A percentile compares a stretch with the other conserved stretches of the same genome.
These are phyloP conservation scores for Russula vinacea DNA, from an alignment of 768 basidiomycete genomes.

Conservation along the genomic window DNA sequence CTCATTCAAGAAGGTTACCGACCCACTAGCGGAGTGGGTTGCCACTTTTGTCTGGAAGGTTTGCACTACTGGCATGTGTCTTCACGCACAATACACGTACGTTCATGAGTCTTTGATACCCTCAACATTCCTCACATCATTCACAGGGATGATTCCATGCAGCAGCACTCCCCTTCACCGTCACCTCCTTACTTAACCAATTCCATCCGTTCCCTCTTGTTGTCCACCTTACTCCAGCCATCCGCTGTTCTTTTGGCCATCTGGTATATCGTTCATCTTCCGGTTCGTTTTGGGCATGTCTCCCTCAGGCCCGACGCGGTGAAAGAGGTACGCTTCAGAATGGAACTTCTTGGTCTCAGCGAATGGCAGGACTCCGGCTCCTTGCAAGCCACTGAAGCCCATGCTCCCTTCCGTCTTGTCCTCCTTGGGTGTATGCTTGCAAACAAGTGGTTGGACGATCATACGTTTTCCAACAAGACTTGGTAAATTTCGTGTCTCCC, in stretches of 20 bases:
- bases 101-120: conserved; percentile 33
- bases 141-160: conserved; percentile 25
- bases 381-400: conserved; percentile 50
- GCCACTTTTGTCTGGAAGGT: conserved; percentile 79
- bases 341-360: conserved; percentile 49
- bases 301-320: conserved; percentile 49
- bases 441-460: conserved; percentile 87
- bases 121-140: conserved; percentile 3
- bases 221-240: conserved; percentile 78
- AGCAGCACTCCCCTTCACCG: conserved; percentile 47
- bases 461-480: conserved; percentile 87
- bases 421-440: conserved; percentile 82
- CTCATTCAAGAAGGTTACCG: conserved; percentile 68
- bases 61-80: conserved; percentile 66
- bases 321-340: conserved; percentile 63
- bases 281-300: conserved; percentile 59
- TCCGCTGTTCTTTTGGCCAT: conserved; percentile 74
- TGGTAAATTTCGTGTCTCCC: conserved; percentile 49
- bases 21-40: conserved; percentile 77
- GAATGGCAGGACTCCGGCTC: conserved; percentile 45
- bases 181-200: conserved; percentile 51
- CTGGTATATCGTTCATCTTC: conserved; percentile 80
- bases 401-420: conserved; percentile 68
- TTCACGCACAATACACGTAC: conserved; percentile 58
- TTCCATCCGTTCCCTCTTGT: conserved; percentile 66